Evolutionary conservation across 345 rosid species (phyloP), one percentile per base, ranked within the genome.

Genomic region (Rhodomyrtus tomentosa): DNA sequence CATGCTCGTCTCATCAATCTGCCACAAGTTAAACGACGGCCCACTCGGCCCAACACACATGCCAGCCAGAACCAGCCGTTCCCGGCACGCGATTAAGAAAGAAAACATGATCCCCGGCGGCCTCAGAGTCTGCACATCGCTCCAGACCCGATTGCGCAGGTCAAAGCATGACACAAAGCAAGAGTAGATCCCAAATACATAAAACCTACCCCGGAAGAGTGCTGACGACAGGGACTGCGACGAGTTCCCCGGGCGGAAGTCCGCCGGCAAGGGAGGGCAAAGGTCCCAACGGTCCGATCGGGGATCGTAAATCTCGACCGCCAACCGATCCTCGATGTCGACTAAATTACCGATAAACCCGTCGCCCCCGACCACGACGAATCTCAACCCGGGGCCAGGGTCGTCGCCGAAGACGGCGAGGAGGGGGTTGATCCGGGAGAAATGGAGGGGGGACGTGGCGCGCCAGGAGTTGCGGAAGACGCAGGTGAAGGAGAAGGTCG

Each of bases 301-400:
- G 1, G 96, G 93, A 55, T 96, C 90, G 40, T 94, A 95, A 40
- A 96, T 88, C 82, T 96, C 98, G 29, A 95, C 98, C 29, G 95
- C 92, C 83, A 91, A 45, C 1, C 93, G 84, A 42, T 96, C 99
- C 84, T 93, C 98, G 49, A 95, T 94, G 83, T 96, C 96, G 50
- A 96, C 98, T 62, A 96, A 87, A 36, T 92, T 89, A 1, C 97
- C 97, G 52, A 92, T 91, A 85, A 92, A 93, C 20, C 93, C 83
- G 50, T 89, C 97, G 1, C 99, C 99, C 25, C 95, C 98, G 20
- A 93, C 98, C 45, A 95, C 93, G 55, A 95, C 87, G 84, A 96
- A 91, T 7, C 86, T 88, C 18, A 88, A 87, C 2, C 42, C 48
- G 15, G 81, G 88, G 55, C 45, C 36, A 68, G 55, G 50, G 10